Evolutionary conservation across 1,284 basidiomycete species (phyloP).

Genomic region (Cryptococcus sp.): DNA sequence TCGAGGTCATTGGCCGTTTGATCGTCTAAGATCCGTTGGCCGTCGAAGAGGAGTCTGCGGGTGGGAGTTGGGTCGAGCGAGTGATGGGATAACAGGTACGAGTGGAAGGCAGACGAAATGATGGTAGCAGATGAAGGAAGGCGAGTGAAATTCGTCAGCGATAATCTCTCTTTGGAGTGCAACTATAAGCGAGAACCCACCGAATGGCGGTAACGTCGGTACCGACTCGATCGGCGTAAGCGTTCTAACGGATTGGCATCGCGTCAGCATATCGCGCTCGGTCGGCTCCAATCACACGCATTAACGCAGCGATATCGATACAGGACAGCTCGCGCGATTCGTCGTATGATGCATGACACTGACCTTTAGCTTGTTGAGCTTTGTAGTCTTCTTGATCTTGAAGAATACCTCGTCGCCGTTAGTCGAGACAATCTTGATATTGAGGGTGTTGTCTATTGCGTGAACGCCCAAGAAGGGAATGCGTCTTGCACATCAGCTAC

Average conservation of each 20-base stretch:
- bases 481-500: not conserved
- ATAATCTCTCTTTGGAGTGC: not conserved
- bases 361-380: conserved; percentile 77
- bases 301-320: not conserved
- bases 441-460: conserved; percentile 66
- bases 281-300: not conserved
- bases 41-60: conserved; percentile 81
- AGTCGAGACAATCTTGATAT: conserved; percentile 79
- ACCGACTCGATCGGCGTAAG: conserved; percentile 91
- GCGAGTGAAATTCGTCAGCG: conserved; percentile 1
- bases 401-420: conserved; percentile 91
- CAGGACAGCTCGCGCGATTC: not conserved
- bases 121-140: not conserved
- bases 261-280: not conserved
- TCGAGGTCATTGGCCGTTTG: conserved; percentile 80
- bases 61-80: not conserved
- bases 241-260: conserved; percentile 60
- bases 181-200: conserved; percentile 58
- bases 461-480: not conserved
- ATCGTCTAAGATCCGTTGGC: conserved; percentile 74
- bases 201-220: conserved; percentile 83
- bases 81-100: not conserved
- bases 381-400: conserved; percentile 95
- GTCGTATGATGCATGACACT: conserved; percentile 2
- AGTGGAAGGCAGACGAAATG: conserved; percentile 1